Base-by-base conservation (phyloP, 352 stramenopile genomes). In the Phytophthora europaea region DNA sequence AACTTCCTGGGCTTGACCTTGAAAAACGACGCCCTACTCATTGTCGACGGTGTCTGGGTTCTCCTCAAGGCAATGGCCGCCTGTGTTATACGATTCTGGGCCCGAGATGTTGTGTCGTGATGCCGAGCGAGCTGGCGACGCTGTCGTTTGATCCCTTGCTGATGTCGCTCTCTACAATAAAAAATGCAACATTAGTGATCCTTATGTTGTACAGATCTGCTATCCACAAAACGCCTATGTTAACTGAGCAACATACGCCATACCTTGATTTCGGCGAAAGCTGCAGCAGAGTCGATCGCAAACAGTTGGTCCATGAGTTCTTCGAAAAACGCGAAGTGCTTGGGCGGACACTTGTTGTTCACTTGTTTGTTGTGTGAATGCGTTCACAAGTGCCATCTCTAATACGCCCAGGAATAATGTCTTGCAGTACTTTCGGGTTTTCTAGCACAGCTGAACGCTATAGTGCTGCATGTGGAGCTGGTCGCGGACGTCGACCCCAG, bases 301-400 rank as follows among this genome's bases (percentile, higher is more conserved):
- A 23, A 6, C 15, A 52, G 45, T 20, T 52, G 18, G 6, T 28
- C 45, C 45, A 52, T 52, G 15, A 52, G 20, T 26, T 16, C 9
- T 18, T 67, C 48, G 31, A 65, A 71, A 40, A 67, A 66, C 6
- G 47, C 40, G 48, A 55, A 52, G 23, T 61, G 65, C 18, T 72
- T 61, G 2, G 56, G 34, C 7, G 36, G 56, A 4, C 26, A n/a
- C n/a, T 67, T 31, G 13, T 66, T 61, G 22, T 55, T 61, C n/a
- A 67, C 33, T 3, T 55, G 54, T 33, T 12, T 18, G 13, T 72
- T 3, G 40, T 72, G 67, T 72, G 13, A 72, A 67, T 2, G 50
- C 23, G 33, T 72, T 62, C 34, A 62, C 47, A 1, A 60, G 38
- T 6, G 47, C 55, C 54, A 65, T 71, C 22, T 65, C 64, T 3